A percentile compares a stretch with the other conserved stretches of the same genome.
These are phyloP conservation scores for Pestalotiopsis sp. DNA, from an alignment of 2,329 filamentous ascomycete genomes.

Conservation along the genomic window DNA sequence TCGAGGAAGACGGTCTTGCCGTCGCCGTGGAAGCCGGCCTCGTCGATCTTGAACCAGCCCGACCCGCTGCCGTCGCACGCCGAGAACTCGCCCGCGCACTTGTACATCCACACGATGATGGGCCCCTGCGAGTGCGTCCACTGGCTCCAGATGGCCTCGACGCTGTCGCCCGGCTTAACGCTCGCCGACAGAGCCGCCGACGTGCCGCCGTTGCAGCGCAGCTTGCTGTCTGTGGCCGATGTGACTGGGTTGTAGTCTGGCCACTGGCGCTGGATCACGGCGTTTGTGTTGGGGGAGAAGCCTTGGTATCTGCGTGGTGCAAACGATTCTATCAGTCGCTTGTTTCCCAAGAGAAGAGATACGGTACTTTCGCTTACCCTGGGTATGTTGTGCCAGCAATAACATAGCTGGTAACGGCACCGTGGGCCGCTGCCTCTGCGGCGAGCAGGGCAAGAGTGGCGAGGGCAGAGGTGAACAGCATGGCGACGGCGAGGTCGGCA, in stretches of 20 bases:
- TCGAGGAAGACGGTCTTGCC: constrained; percentile 45
- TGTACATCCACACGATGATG: constrained; percentile 61
- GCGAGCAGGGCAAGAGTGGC: constrained; percentile 21
- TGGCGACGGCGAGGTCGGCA: constrained; percentile 16
- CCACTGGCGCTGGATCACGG: constrained; percentile 62
- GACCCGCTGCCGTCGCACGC: constrained; percentile 53
- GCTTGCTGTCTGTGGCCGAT: constrained; percentile 47
- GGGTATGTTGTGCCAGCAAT: constrained; percentile 45
- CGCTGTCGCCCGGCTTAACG: constrained; percentile 47
- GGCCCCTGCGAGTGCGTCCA: constrained; percentile 63
- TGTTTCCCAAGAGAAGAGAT: too few species aligned
- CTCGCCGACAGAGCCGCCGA: constrained; percentile 46
- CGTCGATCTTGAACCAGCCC: constrained; percentile 63
- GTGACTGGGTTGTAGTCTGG: constrained; percentile 58
- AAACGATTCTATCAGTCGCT: not conserved
- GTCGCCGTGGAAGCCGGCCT: constrained; percentile 50
- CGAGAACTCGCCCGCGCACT: constrained; percentile 50
- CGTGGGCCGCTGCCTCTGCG: constrained; percentile 35
- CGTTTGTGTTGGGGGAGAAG: constrained; percentile 50
- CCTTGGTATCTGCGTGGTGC: constrained; percentile 39
- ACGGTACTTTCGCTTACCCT: constrained; percentile 23
- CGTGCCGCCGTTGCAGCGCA: constrained; percentile 59
- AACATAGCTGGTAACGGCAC: constrained; percentile 48
- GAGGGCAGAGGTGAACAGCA: constrained; percentile 28
- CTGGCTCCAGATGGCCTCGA: constrained; percentile 55